Base-by-base conservation (phyloP, 2,329 filamentous ascomycete species). In the Colletotrichum zoysiae region DNA sequence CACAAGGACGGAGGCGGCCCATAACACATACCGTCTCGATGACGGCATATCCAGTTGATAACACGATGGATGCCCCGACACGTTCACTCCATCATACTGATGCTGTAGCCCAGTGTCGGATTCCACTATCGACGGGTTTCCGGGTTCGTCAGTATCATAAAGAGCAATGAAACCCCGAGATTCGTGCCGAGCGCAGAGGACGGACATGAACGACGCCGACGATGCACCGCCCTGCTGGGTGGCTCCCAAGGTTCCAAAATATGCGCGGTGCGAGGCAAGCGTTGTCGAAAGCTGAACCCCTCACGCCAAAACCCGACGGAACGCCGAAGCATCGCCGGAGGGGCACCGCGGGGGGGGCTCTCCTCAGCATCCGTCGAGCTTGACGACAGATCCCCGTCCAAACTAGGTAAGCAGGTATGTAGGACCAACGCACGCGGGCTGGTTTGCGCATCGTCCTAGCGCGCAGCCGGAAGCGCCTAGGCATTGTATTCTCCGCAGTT, bases 381-480 rank as follows among this genome's bases (percentile, higher is more conserved):
- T 65, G 53, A 72, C 70, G 70, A 72, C 70, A 72, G 70, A 72
- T 72, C 70, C 70, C 70, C 70, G 65, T 56, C 23, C 53, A 59
- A 33, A 35, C 35, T n/a, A 23, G 40, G 35, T n/a, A 30, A 3
- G 30, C 4, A 14, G 56, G 35, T n/a, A 30, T 30, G 30, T 30
- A 14, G 56, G n/a, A 59, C 35, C 67, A 48, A 23, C 67, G 68
- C 57, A 67, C 56, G 26, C 61, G 23, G 35, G 44, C 67, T 70
- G 68, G 46, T 59, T 53, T 50, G 59, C 64, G 55, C 55, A 59
- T 48, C 35, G 35, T 38, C 20, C 46, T 65, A 53, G 26, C 58
- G 46, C 64, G 30, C 46, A 30, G 33, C 55, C 26, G 30, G 46
- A 64, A 56, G 60, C 55, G 48, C 33, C 18, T 23, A 26, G 51